Percentiles rank a stretch among this genome's conserved stretches.
These are phyloP conservation scores for Wickerhamomyces ciferrii DNA, from an alignment of 805 yeast species.

Conservation along the genomic window DNA sequence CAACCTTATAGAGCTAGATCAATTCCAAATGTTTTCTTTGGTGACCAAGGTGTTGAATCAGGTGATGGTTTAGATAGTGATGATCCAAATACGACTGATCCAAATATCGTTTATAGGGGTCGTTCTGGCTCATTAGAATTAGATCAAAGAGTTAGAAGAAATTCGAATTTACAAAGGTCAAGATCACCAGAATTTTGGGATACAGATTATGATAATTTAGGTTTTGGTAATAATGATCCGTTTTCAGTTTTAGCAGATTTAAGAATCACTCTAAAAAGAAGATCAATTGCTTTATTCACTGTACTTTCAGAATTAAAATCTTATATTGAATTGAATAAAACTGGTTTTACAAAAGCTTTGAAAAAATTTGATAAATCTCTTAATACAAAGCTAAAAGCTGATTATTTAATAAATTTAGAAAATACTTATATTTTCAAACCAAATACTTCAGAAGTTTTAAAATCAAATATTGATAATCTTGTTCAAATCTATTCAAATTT, in stretches of 20 bases:
- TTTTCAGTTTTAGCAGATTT: slow-evolving; percentile 22
- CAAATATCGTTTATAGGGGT: slow-evolving; percentile 11
- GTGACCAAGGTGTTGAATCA: slow-evolving; percentile 23
- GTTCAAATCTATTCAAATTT: slow-evolving; percentile 51
- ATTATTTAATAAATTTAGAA: slow-evolving; percentile 47
- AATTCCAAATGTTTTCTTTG: slow-evolving; percentile 13
- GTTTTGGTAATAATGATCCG: slow-evolving; percentile 13
- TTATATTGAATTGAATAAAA: slow-evolving; percentile 74
- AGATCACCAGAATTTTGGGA: slow-evolving; percentile 23
- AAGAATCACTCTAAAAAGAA: slow-evolving; percentile 58
- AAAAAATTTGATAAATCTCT: slow-evolving; percentile 89
- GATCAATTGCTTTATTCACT: slow-evolving; percentile 64
- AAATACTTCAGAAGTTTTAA: slow-evolving; percentile 42
- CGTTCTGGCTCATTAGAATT: slow-evolving; percentile 18
- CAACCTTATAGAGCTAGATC: background rate
- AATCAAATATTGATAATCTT: slow-evolving; percentile 46
- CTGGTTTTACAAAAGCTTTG: slow-evolving; percentile 86
- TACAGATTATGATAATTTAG: slow-evolving; percentile 12
- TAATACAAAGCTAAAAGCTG: slow-evolving; percentile 51
- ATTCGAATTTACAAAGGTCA: slow-evolving; percentile 11
- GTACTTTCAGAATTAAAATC: slow-evolving; percentile 78
- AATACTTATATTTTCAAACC: slow-evolving; percentile 50
- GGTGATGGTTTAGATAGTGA: slow-evolving; percentile 16
- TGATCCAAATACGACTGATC: slow-evolving; percentile 1
- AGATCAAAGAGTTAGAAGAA: slow-evolving; percentile 12